Conservation (phyloP, 257 asterid species). For the Verbena officinalis region DNA sequence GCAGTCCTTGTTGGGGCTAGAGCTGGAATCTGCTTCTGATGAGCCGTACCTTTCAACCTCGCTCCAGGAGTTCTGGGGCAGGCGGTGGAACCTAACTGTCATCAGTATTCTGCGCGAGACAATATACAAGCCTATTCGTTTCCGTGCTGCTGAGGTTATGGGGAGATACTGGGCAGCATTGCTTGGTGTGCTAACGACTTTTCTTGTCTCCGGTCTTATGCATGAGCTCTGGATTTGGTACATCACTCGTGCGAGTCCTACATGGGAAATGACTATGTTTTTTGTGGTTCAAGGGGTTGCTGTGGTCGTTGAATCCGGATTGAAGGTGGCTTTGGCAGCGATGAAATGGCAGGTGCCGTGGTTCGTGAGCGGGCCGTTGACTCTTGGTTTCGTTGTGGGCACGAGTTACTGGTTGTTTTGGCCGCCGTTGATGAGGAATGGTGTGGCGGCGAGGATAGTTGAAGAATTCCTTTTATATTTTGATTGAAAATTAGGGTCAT, state of each 20-base stretch:
- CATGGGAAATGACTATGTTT: slow-evolving; percentile 74
- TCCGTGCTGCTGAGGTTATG: slow-evolving; percentile 11
- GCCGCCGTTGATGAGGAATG: slow-evolving; percentile 49
- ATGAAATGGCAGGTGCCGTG: slow-evolving; percentile 38
- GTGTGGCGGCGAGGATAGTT: slow-evolving; percentile 37
- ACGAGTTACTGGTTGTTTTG: slow-evolving; percentile 49
- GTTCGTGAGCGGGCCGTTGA: slow-evolving; percentile 33
- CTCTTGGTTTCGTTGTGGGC: slow-evolving; percentile 43
- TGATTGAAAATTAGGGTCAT: too few species aligned
- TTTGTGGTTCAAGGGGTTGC: slow-evolving; percentile 62
- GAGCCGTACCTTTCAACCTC: slow-evolving; percentile 69
- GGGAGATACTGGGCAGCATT: slow-evolving; percentile 38
- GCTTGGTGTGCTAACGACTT: slow-evolving; percentile 47
- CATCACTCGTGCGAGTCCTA: slow-evolving; percentile 43
- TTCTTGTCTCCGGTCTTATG: slow-evolving; percentile 62
- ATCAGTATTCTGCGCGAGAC: slow-evolving; percentile 45
- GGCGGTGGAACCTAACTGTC: slow-evolving; percentile 69
- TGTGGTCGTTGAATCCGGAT: slow-evolving; percentile 43
- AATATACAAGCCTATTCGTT: slow-evolving; percentile 51
- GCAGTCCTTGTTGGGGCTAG: slow-evolving; percentile 36
- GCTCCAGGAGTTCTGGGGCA: slow-evolving; percentile 71
- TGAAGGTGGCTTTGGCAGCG: slow-evolving; percentile 31
- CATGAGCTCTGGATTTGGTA: slow-evolving; percentile 64
- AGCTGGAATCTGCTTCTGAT: slow-evolving; percentile 57
- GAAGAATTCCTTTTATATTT: too few species aligned